A percentile compares a stretch with the other conserved stretches of the same genome.
Evolutionary conservation across 1,284 basidiomycete genomes (phyloP).

Genomic region (Leccinum subrobustum): DNA sequence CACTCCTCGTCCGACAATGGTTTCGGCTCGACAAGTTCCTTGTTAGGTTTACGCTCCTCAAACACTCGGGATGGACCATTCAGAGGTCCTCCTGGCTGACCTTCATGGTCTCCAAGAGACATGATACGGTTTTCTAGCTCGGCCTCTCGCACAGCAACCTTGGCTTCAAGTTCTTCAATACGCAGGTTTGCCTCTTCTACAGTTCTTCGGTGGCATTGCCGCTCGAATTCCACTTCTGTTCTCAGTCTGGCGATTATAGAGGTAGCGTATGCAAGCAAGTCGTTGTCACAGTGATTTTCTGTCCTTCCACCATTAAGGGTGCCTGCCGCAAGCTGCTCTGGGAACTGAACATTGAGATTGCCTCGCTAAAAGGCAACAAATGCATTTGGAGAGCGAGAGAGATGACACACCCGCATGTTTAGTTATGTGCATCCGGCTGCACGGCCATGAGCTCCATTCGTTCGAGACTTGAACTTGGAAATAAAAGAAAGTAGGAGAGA

Average conservation of each 20-base stretch:
- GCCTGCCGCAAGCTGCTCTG: slow-evolving; percentile 16
- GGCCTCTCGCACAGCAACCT: slow-evolving; percentile 54
- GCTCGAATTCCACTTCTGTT: slow-evolving; percentile 45
- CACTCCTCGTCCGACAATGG: slow-evolving; percentile 38
- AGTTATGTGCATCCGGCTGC: slow-evolving; percentile 45
- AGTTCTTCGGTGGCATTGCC: slow-evolving; percentile 41
- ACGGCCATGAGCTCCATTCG: slow-evolving; percentile 52
- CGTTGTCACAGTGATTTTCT: slow-evolving; percentile 8
- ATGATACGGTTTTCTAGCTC: slow-evolving; percentile 44
- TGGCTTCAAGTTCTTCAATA: slow-evolving; percentile 49
- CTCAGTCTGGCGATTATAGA: slow-evolving; percentile 45
- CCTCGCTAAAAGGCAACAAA: slow-evolving; percentile 21
- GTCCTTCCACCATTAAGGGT: background rate
- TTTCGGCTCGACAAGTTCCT: slow-evolving; percentile 14
- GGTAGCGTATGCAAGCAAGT: slow-evolving; percentile 38
- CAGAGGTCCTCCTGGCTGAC: background rate
- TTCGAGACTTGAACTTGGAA: slow-evolving; percentile 51
- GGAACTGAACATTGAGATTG: slow-evolving; percentile 19
- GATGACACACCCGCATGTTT: slow-evolving; percentile 43
- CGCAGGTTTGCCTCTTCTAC: slow-evolving; percentile 41
- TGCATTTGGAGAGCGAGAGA: slow-evolving; percentile 6
- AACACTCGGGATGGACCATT: background rate
- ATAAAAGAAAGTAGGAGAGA: background rate
- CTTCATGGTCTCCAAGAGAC: slow-evolving; percentile 2
- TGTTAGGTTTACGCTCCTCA: background rate